phyloP scores from a whole-genome alignment of 2,329 filamentous ascomycete species.

The Nemania serpens region DNA sequence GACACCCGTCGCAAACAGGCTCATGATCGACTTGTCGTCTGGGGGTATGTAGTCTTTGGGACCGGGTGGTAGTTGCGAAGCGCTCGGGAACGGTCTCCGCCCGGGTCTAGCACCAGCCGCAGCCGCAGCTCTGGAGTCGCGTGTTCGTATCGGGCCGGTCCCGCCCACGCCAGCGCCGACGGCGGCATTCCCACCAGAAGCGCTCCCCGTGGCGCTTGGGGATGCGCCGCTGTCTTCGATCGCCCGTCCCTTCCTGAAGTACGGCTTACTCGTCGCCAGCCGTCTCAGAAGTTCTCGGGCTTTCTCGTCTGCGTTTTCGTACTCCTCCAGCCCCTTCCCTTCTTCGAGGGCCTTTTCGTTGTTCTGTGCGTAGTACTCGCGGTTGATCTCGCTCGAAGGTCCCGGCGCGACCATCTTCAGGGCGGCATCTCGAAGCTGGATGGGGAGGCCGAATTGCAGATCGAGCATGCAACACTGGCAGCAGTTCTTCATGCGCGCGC shows the following conservation, averaged over 20 bases:
- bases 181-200: conserved; percentile 52
- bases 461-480: conserved; percentile 99
- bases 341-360: conserved; percentile 96
- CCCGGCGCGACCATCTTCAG: conserved; percentile 97
- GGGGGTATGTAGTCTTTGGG: conserved; percentile 88
- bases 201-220: conserved; percentile 44
- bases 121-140: conserved; percentile 61
- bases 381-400: conserved; percentile 88
- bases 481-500: conserved; percentile 96
- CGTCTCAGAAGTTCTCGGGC: conserved; percentile 84
- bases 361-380: conserved; percentile 97
- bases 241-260: conserved; percentile 85
- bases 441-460: conserved; percentile 91
- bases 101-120: conserved; percentile 54
- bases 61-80: conserved; percentile 75
- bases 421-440: conserved; percentile 92
- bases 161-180: conserved; percentile 63
- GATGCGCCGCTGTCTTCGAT: conserved; percentile 62
- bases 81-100: conserved; percentile 68
- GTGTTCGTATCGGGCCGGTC: conserved; percentile 79
- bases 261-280: conserved; percentile 90
- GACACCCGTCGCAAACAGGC: conserved; percentile 90
- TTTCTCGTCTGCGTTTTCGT: conserved; percentile 97
- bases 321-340: conserved; percentile 82
- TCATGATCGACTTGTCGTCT: conserved; percentile 82